Base-by-base conservation (phyloP, 768 basidiomycete genomes). In the Tricholoma hemisulphureum region DNA sequence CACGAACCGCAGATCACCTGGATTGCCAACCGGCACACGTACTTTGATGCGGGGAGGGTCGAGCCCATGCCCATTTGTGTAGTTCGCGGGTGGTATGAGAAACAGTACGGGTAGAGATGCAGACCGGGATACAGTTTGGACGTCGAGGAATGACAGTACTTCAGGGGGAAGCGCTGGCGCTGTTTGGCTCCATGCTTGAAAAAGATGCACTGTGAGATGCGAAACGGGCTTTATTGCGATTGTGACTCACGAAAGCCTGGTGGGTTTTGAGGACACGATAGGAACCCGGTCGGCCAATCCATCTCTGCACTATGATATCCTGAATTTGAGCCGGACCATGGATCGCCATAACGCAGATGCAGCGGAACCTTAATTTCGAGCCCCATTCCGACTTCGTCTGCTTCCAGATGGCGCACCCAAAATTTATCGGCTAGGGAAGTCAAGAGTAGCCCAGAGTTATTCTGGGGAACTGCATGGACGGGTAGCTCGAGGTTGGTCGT, bases 401-500 rank as follows among this genome's bases (percentile, higher is more conserved):
- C 52, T 23, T 29, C 35, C 11, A 10, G n/a, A 4, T 35, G 13
- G 10, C 5, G 18, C 23, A 45, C 14, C 23, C 7, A 3, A 13
- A 24, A 11, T 14, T 4, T 9, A n/a, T n/a, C n/a, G n/a, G n/a
- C n/a, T n/a, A n/a, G n/a, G n/a, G n/a, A n/a, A n/a, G n/a, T 67
- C 10, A 77, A 49, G 13, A 76, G 60, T 2, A 75, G 54, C 50
- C 53, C 20, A 6, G 67, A 67, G 20, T 67, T 63, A 6, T 63
- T 59, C 23, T 63, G 57, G 6, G 64, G 63, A 14, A 79, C 57
- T 14, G 78, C 81, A 55, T 68, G 65, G 0, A 78, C 74, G 6
- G 81, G 81, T 24, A 74, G 73, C 61, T 83, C 81, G 18, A 82
- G 63, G 53, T 80, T 79, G n/a, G 69, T 68, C 4, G 69, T 69